These are phyloP conservation scores for Hypoxylon intermedium DNA, from an alignment of 495 filamentous ascomycete genomes.

Conservation along the genomic window DNA sequence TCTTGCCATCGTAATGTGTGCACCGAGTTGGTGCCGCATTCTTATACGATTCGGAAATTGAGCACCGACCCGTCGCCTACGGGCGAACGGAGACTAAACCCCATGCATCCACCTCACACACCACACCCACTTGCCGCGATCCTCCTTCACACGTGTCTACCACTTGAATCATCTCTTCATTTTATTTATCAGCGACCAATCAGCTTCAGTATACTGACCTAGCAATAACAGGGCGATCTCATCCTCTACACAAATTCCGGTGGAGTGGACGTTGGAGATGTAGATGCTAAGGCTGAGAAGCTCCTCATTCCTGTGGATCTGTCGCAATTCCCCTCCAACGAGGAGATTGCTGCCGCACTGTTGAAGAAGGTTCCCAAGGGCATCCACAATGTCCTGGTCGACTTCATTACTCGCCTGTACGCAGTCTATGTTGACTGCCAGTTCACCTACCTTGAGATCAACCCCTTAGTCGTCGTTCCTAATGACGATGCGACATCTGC, in stretches of 20 bases:
- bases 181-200: conserved; percentile 17
- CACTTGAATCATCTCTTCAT: background rate
- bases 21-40: conserved; percentile 24
- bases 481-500: conserved; percentile 91
- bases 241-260: conserved; percentile 99
- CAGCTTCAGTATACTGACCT: conserved; percentile 40
- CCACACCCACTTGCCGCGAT: conserved; percentile 36
- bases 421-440: conserved; percentile 98
- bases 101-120: conserved; percentile 45
- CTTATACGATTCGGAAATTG: conserved; percentile 32
- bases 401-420: conserved; percentile 83
- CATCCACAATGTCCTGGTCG: conserved; percentile 95
- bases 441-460: conserved; percentile 99
- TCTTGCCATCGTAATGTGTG: conserved; percentile 32
- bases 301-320: conserved; percentile 96
- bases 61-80: conserved; percentile 41
- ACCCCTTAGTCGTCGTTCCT: conserved; percentile 96
- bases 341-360: conserved; percentile 82
- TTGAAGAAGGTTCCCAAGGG: conserved; percentile 93
- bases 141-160: conserved; percentile 24
- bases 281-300: conserved; percentile 98
- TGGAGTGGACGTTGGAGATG: conserved; percentile 99
- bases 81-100: conserved; percentile 67
- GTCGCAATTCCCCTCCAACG: conserved; percentile 92
- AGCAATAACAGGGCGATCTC: conserved; percentile 87